These are phyloP conservation scores for Phialophora verrucosa DNA, from an alignment of 2,329 filamentous ascomycete species.

Conservation along the genomic window DNA sequence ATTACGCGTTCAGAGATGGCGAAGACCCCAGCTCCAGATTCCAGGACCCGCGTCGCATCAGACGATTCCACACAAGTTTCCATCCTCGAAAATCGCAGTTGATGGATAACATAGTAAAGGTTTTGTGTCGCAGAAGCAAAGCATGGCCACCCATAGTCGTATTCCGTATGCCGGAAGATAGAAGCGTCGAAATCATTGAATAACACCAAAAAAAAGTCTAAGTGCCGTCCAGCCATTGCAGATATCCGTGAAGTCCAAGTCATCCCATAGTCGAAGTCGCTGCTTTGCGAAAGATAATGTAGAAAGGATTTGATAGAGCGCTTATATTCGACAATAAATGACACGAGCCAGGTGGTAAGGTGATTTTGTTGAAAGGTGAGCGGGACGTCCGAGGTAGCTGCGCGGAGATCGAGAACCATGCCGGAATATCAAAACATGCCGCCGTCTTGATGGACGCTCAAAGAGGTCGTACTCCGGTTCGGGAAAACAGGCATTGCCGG, in stretches of 20 bases:
- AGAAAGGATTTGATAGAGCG: not conserved
- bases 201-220: constrained; percentile 9
- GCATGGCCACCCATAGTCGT: constrained; percentile 16
- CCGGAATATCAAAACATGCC: constrained; percentile 36
- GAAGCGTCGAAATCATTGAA: constrained; percentile 17
- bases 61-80: not conserved
- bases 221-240: constrained; percentile 14
- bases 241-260: not conserved
- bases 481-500: constrained; percentile 38
- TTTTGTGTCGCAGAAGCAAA: constrained; percentile 11
- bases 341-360: not conserved
- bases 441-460: constrained; percentile 36
- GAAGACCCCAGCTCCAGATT: not conserved
- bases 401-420: not conserved
- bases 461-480: constrained; percentile 37
- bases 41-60: not conserved
- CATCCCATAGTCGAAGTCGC: not conserved
- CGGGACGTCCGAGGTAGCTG: not conserved
- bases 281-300: not conserved
- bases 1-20: not conserved
- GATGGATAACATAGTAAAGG: not conserved
- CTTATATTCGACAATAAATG: not conserved
- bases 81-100: not conserved
- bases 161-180: constrained; percentile 7
- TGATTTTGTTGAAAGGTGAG: not conserved